Evolutionary conservation across 2,329 filamentous ascomycete genomes (phyloP).

Genomic region (Aspergillus oerlinghausenensis): DNA sequence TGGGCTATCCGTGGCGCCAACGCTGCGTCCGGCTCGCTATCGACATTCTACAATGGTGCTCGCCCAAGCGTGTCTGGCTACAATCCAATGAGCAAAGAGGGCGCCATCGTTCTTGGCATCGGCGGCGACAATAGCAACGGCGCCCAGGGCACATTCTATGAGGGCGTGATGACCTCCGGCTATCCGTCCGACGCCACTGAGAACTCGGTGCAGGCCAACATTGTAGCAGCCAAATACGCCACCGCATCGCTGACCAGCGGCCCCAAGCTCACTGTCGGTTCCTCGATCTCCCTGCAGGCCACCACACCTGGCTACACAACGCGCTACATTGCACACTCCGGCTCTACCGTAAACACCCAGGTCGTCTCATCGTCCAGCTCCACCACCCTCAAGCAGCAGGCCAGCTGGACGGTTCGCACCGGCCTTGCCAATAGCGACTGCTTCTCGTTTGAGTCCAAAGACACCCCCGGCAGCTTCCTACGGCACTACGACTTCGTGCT

Average conservation of each 20-base stretch:
- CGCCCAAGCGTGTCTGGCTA: constrained; percentile 53
- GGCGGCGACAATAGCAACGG: constrained; percentile 61
- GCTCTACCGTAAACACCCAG: constrained; percentile 50
- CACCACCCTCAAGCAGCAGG: constrained; percentile 47
- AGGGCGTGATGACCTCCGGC: constrained; percentile 60
- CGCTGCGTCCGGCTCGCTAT: constrained; percentile 50
- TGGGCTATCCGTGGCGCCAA: constrained; percentile 60
- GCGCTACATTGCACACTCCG: constrained; percentile 53
- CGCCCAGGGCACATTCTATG: constrained; percentile 61
- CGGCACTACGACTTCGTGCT: constrained; percentile 54
- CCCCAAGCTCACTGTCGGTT: constrained; percentile 44
- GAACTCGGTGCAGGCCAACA: constrained; percentile 55
- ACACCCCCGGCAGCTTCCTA: constrained; percentile 56
- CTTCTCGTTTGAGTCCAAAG: constrained; percentile 57
- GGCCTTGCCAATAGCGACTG: constrained; percentile 56
- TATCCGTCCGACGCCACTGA: constrained; percentile 59
- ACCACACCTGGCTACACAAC: constrained; percentile 53
- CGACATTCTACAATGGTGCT: constrained; percentile 56
- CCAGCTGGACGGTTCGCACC: constrained; percentile 51
- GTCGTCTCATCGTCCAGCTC: constrained; percentile 50
- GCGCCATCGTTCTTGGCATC: constrained; percentile 64
- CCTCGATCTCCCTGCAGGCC: constrained; percentile 50
- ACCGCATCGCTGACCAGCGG: constrained; percentile 46
- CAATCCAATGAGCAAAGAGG: constrained; percentile 61
- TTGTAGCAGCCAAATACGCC: constrained; percentile 57